Conservation (phyloP, 345 rosid genomes). For the Aquilaria sinensis region DNA sequence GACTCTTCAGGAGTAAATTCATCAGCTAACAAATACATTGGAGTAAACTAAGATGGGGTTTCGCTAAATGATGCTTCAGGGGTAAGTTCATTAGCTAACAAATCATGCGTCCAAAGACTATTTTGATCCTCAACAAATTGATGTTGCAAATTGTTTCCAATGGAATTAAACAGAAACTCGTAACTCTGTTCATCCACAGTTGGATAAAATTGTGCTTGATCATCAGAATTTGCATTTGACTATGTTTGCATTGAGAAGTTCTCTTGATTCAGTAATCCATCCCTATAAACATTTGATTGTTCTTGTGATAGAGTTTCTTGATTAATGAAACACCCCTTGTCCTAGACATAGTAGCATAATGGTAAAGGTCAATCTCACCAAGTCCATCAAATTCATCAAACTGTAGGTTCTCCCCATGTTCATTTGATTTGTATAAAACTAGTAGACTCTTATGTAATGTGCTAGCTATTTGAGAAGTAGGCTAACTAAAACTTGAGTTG, state of each 20-base stretch:
- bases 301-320: slow-evolving; percentile 18
- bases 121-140: slow-evolving; percentile 25
- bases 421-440: slow-evolving; percentile 2
- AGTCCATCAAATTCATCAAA: slow-evolving; percentile 35
- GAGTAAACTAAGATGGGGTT: slow-evolving; percentile 12
- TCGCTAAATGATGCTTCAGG: slow-evolving; percentile 20
- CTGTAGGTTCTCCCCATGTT: slow-evolving; percentile 20
- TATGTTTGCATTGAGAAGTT: slow-evolving; percentile 12
- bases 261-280: slow-evolving; percentile 24
- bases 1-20: slow-evolving; percentile 14
- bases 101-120: slow-evolving; percentile 36
- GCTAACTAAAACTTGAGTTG: no score
- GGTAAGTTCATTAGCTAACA: slow-evolving; percentile 12
- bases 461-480: no score
- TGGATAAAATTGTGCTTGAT: slow-evolving; percentile 12
- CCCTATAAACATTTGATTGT: slow-evolving; percentile 4
- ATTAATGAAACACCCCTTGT: slow-evolving; percentile 25
- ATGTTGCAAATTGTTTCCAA: slow-evolving; percentile 22
- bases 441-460: no score
- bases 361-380: slow-evolving; percentile 38
- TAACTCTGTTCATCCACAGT: slow-evolving; percentile 13
- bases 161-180: slow-evolving; percentile 25
- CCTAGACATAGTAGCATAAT: slow-evolving; percentile 38
- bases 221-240: slow-evolving; percentile 6
- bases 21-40: slow-evolving; percentile 16